These are phyloP conservation scores for Ceratocystis diversiconidia DNA, from an alignment of 2,329 filamentous ascomycete species.

Conservation along the genomic window DNA sequence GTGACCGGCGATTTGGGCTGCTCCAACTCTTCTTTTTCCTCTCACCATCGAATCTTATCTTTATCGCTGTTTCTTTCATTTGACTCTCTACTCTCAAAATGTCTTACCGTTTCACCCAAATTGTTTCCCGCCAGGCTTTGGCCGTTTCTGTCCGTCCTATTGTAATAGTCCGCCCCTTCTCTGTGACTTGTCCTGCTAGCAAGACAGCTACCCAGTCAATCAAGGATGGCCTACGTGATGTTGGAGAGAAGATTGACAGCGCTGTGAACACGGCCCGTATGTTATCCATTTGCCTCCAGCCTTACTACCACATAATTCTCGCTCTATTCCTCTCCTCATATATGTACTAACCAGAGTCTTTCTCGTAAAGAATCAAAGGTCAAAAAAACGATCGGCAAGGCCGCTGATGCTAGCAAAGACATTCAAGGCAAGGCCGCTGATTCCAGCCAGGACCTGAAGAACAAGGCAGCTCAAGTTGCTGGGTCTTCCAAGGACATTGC, in stretches of 20 bases:
- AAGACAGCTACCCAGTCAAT: conserved; percentile 40
- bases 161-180: conserved; percentile 34
- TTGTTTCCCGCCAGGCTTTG: conserved; percentile 31
- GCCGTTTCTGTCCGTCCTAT: conserved; percentile 18
- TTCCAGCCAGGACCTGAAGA: conserved; percentile 28
- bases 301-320: not conserved
- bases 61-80: not conserved
- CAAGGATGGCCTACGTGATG: conserved; percentile 44
- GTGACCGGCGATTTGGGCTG: not conserved
- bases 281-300: conserved; percentile 21
- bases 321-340: not conserved
- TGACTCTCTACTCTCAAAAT: not conserved
- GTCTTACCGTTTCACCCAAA: conserved; percentile 14
- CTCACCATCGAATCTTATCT: not conserved
- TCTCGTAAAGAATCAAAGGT: conserved; percentile 18
- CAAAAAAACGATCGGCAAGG: conserved; percentile 25
- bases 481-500: conserved; percentile 27
- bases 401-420: conserved; percentile 27
- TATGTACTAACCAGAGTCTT: not conserved
- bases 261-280: conserved; percentile 45
- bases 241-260: conserved; percentile 47
- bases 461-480: conserved; percentile 21
- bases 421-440: conserved; percentile 30
- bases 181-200: conserved; percentile 30
- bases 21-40: not conserved